Conservation (phyloP, 768 basidiomycete genomes). For the Cyclocybe cylindracea region DNA sequence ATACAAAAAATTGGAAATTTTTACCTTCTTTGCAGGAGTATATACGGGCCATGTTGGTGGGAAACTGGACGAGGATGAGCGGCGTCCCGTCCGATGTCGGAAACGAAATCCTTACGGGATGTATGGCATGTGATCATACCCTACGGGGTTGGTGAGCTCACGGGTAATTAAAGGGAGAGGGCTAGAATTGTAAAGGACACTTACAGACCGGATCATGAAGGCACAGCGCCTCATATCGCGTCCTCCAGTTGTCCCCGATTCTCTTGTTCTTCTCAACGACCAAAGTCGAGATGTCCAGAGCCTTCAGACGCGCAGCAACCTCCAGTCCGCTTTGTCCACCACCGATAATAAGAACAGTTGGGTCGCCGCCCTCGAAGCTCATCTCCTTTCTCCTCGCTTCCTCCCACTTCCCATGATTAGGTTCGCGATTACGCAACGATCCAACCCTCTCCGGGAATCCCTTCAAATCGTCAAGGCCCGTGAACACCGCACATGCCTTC, state of each 20-base stretch:
- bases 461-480: slow-evolving; percentile 58
- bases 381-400: slow-evolving; percentile 40
- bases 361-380: slow-evolving; percentile 50
- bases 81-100: slow-evolving; percentile 12
- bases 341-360: slow-evolving; percentile 63
- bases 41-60: slow-evolving; percentile 33
- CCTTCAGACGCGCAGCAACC: slow-evolving; percentile 65
- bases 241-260: slow-evolving; percentile 68
- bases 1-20: not conserved
- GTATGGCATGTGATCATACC: slow-evolving; percentile 62
- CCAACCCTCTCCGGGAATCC: slow-evolving; percentile 53
- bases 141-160: slow-evolving; percentile 21
- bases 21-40: slow-evolving; percentile 29
- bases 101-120: slow-evolving; percentile 42
- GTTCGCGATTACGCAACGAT: slow-evolving; percentile 36
- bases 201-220: slow-evolving; percentile 69
- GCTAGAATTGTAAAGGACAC: slow-evolving; percentile 24
- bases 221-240: slow-evolving; percentile 66
- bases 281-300: slow-evolving; percentile 53
- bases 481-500: slow-evolving; percentile 63
- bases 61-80: slow-evolving; percentile 18
- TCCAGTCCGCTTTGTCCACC: slow-evolving; percentile 71
- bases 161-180: not conserved
- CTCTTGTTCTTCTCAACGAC: slow-evolving; percentile 65
- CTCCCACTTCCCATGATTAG: slow-evolving; percentile 59